Evolutionary conservation across 208 protist genomes (phyloP), one percentile per base, ranked within the genome.

Genomic region (Wallacemonas sp.): DNA sequence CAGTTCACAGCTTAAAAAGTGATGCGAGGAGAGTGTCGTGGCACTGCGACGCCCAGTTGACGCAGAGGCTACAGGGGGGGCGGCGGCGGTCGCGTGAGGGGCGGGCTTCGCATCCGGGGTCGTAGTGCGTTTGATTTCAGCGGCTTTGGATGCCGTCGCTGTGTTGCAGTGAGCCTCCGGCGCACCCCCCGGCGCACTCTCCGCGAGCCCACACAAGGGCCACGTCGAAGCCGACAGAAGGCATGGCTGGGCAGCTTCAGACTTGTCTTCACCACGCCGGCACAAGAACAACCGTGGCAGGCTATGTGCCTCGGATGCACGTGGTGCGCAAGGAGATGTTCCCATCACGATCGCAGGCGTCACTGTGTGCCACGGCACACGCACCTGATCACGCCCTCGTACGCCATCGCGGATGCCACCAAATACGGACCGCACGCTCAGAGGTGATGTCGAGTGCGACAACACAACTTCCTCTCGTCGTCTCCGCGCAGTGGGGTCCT

Each of bases 1-100:
- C 33, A 83, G 62, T n/a, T 53, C 17, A 55, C 77, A 82, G 14
- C 45, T 62, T 2, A 30, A 27, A 39, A 45, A 36, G 22, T 46
- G 31, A 24, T 45, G 28, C 24, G 53, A 42, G 24, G 65, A 70
- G 22, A 38, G 19, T 19, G 56, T 62, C 4, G 39, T 62, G 3
- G 6, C 28, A 22, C 39, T 49, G 38, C 56, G 34, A 5, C 34
- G 39, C 28, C 22, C 5, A 2, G 41, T 15, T 27, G 30, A 41
- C 9, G 22, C 33, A 17, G 56, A 22, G 28, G 39, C 14, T 26
- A n/a, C 12, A 21, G 31, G 24, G 31, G 19, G 15, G 51, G 51
- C 4, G 11, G 51, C 4, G 28, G 51, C 11, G 51, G 30, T 22
- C 15, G 26, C 9, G 30, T 17, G 30, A 21, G 9, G 3, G 19